These are phyloP conservation scores for Nothopassalora personata DNA, from an alignment of 2,329 filamentous ascomycete species.

Conservation along the genomic window DNA sequence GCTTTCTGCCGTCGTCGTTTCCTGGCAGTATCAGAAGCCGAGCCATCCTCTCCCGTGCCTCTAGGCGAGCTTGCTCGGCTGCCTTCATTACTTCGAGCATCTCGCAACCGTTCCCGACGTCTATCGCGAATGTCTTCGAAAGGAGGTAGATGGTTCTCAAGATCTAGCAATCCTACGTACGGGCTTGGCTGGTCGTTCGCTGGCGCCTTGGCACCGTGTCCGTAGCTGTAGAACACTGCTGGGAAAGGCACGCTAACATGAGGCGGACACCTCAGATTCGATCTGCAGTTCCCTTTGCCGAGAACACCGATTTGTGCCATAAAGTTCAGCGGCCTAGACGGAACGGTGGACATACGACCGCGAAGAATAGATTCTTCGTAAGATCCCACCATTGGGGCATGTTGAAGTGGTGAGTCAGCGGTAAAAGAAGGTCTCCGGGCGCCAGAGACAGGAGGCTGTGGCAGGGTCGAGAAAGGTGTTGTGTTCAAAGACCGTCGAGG, in stretches of 20 bases:
- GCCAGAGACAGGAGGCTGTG: slow-evolving; percentile 44
- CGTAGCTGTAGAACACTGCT: slow-evolving; percentile 94
- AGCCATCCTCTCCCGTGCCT: slow-evolving; percentile 20
- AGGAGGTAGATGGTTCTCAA: slow-evolving; percentile 68
- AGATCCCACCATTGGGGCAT: slow-evolving; percentile 93
- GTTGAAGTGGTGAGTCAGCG: slow-evolving; percentile 70
- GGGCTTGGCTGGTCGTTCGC: slow-evolving; percentile 85
- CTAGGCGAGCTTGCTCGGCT: slow-evolving; percentile 27
- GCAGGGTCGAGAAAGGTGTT: slow-evolving; percentile 41
- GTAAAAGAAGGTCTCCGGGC: slow-evolving; percentile 65
- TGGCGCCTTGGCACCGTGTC: slow-evolving; percentile 58
- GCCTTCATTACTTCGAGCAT: slow-evolving; percentile 21
- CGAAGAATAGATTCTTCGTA: slow-evolving; percentile 96
- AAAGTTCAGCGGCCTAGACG: slow-evolving; percentile 88
- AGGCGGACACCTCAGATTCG: slow-evolving; percentile 75
- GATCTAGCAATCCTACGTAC: slow-evolving; percentile 87
- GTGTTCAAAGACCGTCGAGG: slow-evolving; percentile 68
- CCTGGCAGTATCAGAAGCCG: slow-evolving; percentile 22
- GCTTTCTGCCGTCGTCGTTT: slow-evolving; percentile 43
- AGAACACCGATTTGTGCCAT: slow-evolving; percentile 92
- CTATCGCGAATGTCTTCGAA: slow-evolving; percentile 23
- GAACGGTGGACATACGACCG: slow-evolving; percentile 93
- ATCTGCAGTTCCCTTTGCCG: slow-evolving; percentile 81
- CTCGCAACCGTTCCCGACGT: slow-evolving; percentile 30
- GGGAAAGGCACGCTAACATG: slow-evolving; percentile 89